phyloP scores from a whole-genome alignment of 1,284 basidiomycete species.

The Schizopora paradoxa region DNA sequence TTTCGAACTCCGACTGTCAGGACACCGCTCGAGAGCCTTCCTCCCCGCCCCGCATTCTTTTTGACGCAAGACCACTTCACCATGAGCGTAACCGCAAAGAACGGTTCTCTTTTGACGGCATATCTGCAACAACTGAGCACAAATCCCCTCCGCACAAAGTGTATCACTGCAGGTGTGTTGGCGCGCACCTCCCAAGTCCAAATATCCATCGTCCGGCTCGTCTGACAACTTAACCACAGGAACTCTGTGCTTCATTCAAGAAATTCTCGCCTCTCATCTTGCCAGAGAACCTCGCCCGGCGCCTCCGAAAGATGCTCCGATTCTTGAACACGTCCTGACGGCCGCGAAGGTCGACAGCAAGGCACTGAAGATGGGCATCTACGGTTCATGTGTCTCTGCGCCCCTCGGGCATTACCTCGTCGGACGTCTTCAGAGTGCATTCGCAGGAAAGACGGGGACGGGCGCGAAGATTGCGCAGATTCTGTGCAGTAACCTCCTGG shows the following conservation, averaged over 20 bases:
- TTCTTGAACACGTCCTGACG: slow-evolving; percentile 48
- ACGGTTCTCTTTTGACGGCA: slow-evolving; percentile 45
- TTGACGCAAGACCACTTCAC: too few relatives aligned
- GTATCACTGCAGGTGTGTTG: slow-evolving; percentile 55
- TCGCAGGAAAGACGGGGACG: slow-evolving; percentile 70
- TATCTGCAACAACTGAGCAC: slow-evolving; percentile 59
- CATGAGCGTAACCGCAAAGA: slow-evolving; percentile 31
- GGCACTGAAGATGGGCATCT: slow-evolving; percentile 78
- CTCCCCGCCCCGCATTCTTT: too few relatives aligned
- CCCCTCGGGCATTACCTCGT: slow-evolving; percentile 76
- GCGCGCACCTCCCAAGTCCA: slow-evolving; percentile 9
- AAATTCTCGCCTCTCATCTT: slow-evolving; percentile 70
- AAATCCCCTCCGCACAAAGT: slow-evolving; percentile 72
- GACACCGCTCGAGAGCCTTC: too few relatives aligned
- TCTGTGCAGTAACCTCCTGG: slow-evolving; percentile 70
- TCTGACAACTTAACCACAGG: slow-evolving; percentile 40
- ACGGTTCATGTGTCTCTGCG: slow-evolving; percentile 82
- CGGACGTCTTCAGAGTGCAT: slow-evolving; percentile 65
- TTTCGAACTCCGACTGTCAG: neutral
- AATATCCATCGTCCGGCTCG: slow-evolving; percentile 2
- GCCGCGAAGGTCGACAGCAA: slow-evolving; percentile 53
- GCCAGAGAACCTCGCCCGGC: slow-evolving; percentile 51
- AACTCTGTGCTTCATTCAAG: slow-evolving; percentile 70
- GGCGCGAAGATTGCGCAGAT: slow-evolving; percentile 70
- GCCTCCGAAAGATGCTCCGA: slow-evolving; percentile 49